A percentile compares a stretch with the other conserved stretches of the same genome.
phyloP scores from a whole-genome alignment of 208 protist species.

The Crithidia mellificae region DNA sequence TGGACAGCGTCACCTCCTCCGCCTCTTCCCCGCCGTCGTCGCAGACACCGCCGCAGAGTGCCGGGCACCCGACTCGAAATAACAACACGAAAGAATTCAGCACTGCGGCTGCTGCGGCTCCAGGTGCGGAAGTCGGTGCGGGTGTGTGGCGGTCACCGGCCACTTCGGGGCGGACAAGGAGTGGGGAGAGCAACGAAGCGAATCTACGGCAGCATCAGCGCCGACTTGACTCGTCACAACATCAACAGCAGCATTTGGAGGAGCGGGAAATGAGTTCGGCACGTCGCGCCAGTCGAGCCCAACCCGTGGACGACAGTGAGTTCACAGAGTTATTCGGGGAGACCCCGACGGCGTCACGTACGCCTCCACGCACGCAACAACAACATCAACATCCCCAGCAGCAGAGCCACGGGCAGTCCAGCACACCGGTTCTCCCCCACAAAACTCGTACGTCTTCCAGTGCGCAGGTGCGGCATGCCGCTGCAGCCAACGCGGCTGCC shows the following conservation, averaged over 20 bases:
- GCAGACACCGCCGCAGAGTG: conserved; percentile 16
- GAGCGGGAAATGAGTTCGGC: not conserved
- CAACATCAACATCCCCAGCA: conserved; percentile 4
- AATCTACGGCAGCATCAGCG: conserved; percentile 1
- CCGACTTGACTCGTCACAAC: not conserved
- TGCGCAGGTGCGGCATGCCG: too few species aligned
- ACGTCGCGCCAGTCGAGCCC: not conserved
- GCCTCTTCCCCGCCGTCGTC: conserved; percentile 12
- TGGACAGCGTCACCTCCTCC: conserved; percentile 30
- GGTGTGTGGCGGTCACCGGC: conserved; percentile 4
- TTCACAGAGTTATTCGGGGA: not conserved
- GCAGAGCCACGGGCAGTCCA: not conserved
- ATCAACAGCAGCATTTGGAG: not conserved
- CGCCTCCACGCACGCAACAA: not conserved
- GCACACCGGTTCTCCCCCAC: too few species aligned
- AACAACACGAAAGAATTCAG: too few species aligned
- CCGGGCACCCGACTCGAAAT: not conserved
- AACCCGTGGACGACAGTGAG: not conserved
- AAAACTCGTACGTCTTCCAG: too few species aligned
- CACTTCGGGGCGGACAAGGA: not conserved
- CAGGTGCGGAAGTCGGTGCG: too few species aligned
- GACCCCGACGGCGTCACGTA: not conserved
- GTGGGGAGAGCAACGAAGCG: not conserved
- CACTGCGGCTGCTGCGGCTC: not conserved
- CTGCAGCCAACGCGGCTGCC: too few species aligned